phyloP scores from a whole-genome alignment of 2,329 filamentous ascomycete genomes.

The Neoscytalidium dimidiatum region DNA sequence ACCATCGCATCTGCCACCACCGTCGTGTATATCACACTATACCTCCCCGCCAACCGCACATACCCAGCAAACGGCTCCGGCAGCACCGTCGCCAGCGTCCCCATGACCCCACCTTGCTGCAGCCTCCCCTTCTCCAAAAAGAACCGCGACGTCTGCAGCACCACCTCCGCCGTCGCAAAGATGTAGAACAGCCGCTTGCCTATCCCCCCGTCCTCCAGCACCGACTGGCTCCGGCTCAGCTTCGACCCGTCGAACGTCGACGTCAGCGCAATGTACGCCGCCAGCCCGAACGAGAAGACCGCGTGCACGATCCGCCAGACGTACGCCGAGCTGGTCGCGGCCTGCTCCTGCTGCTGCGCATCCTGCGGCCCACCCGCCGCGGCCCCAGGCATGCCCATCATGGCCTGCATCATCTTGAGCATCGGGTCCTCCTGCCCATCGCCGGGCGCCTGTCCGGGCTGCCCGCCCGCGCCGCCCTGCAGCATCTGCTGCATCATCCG shows the following conservation, averaged over 20 bases:
- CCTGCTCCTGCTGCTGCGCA: conserved; percentile 37
- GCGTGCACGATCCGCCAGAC: conserved; percentile 76
- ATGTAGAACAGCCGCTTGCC: conserved; percentile 70
- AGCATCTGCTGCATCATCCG: conserved; percentile 73
- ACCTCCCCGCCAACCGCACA: conserved; percentile 62
- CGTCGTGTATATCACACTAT: conserved; percentile 70
- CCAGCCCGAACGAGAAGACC: conserved; percentile 68
- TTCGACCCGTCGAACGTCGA: conserved; percentile 70
- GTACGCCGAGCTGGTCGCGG: conserved; percentile 48
- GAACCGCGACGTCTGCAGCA: conserved; percentile 71
- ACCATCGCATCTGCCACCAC: conserved; percentile 74
- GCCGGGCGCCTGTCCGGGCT: background rate
- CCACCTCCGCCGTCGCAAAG: conserved; percentile 76
- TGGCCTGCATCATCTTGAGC: conserved; percentile 25
- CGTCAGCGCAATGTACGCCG: conserved; percentile 68
- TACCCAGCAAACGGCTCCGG: conserved; percentile 66
- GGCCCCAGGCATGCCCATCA: conserved; percentile 49
- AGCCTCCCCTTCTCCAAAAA: conserved; percentile 65
- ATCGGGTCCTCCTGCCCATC: conserved; percentile 10
- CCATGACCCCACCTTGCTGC: conserved; percentile 63
- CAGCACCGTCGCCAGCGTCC: conserved; percentile 64
- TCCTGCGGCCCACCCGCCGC: conserved; percentile 26
- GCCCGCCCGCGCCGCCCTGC: conserved; percentile 31
- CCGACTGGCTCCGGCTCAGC: conserved; percentile 50
- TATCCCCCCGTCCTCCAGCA: conserved; percentile 33